Percentiles rank a stretch among this genome's conserved stretches.
Conservation (phyloP, 2,329 filamentous ascomycete species). For the Septoria petroselini region DNA sequence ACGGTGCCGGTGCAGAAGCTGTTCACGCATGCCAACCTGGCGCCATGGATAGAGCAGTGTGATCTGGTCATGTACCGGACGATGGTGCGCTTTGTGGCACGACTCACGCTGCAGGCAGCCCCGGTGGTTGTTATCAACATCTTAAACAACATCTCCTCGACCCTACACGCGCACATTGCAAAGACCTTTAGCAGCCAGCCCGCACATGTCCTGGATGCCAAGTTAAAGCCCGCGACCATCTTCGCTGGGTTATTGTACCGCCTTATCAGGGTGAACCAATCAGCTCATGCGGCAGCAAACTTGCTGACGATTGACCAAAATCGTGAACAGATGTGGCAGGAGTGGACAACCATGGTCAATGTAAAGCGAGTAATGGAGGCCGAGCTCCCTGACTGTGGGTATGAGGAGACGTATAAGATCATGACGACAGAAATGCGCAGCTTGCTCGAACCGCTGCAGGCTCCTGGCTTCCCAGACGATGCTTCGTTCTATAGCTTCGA, state of each 20-base stretch:
- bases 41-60: conserved; percentile 91
- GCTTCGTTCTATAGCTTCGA: conserved; percentile 44
- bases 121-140: conserved; percentile 84
- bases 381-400: conserved; percentile 54
- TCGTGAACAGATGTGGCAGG: conserved; percentile 90
- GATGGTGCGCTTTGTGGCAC: conserved; percentile 88
- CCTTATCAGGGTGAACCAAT: conserved; percentile 84
- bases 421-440: conserved; percentile 62
- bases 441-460: conserved; percentile 65
- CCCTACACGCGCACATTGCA: conserved; percentile 75
- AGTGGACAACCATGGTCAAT: conserved; percentile 69
- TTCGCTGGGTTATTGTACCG: conserved; percentile 85
- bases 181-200: conserved; percentile 84
- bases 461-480: conserved; percentile 36
- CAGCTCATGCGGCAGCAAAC: conserved; percentile 89
- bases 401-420: conserved; percentile 56
- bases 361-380: conserved; percentile 56
- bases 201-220: conserved; percentile 78
- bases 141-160: conserved; percentile 79
- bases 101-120: conserved; percentile 85
- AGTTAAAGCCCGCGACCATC: conserved; percentile 80
- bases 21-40: conserved; percentile 74
- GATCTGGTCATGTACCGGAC: conserved; percentile 96
- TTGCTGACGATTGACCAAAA: conserved; percentile 87
- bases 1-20: conserved; percentile 96